Conservation (phyloP, 75 land plant species). For the Selaginella moellendorffii region DNA sequence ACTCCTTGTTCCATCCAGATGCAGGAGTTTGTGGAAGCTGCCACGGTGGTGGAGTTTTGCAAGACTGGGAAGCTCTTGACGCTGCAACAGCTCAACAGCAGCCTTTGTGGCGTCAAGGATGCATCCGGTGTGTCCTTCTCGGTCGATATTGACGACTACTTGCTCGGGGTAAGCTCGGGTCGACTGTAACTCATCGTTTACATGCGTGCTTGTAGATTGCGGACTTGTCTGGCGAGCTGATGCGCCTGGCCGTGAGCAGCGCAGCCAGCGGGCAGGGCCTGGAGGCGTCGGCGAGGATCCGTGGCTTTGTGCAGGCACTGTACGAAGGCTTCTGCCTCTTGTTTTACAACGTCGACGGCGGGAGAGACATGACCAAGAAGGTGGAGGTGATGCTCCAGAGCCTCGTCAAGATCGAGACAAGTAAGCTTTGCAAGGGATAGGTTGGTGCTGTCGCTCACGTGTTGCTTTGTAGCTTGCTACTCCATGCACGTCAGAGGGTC, state of each 20-base stretch:
- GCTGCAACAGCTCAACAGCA: slow-evolving; percentile 51
- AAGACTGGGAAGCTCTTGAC: slow-evolving; percentile 50
- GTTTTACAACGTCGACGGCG: slow-evolving; percentile 47
- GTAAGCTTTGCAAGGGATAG: no score
- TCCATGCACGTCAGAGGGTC: slow-evolving; percentile 73
- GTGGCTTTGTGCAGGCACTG: slow-evolving; percentile 55
- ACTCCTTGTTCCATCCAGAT: no score
- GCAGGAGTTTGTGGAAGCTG: slow-evolving; percentile 91
- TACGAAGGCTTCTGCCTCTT: slow-evolving; percentile 51
- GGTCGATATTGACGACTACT: slow-evolving; percentile 57
- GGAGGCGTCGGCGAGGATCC: slow-evolving; percentile 49
- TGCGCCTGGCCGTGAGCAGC: slow-evolving; percentile 75
- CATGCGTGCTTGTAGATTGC: slow-evolving; percentile 31
- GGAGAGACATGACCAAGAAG: slow-evolving; percentile 57
- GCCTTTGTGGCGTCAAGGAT: slow-evolving; percentile 39
- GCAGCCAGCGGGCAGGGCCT: slow-evolving; percentile 68
- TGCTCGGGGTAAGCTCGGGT: slow-evolving; percentile 71
- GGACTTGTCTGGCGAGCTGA: slow-evolving; percentile 87
- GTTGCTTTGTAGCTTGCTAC: slow-evolving; percentile 43
- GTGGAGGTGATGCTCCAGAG: slow-evolving; percentile 88
- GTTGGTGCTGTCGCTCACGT: not conserved
- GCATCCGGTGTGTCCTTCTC: slow-evolving; percentile 41
- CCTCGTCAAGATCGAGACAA: slow-evolving; percentile 64
- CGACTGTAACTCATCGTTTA: not conserved
- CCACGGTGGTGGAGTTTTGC: slow-evolving; percentile 56